Evolutionary conservation across 2,329 filamentous ascomycete species (phyloP), one percentile per base, ranked within the genome.

Genomic region (Aureobasidium sp.): DNA sequence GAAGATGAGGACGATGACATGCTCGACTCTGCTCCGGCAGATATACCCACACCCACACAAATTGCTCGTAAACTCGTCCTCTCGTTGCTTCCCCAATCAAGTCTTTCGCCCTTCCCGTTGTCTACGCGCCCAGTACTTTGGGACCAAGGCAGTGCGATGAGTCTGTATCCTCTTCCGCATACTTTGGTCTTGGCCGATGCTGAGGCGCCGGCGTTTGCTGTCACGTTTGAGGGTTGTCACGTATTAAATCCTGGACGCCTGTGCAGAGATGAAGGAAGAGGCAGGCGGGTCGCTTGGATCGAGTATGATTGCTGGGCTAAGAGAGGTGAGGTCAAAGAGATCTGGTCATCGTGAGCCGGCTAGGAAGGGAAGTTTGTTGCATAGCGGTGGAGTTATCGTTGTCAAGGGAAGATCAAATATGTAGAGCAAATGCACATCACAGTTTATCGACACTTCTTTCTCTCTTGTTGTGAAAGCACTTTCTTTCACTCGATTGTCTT

Each of bases 211-310:
- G 82, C 91, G 0, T 99, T 96, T 70, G 88, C 88, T 60, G 79
- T 97, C 66, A 96, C 90, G 15, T 97, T 97, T 71, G 93, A 96
- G 74, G 93, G 92, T 0, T 97, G 94, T 71, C 90, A 94, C 76
- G 92, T 97, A 37, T 87, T 99, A 83, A 99, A 99, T 72, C 92
- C 94, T 0, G 91, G 91, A 6, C 81, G 83, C 53, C 75, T 99
- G 55, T 81, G 95, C 37, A 75, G 73, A 56, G 73, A 72, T 27
- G 86, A 90, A 0, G 78, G 84, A 0, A 81, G 86, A 59, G 83
- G 85, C 65, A 84, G 87, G 7, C 71, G 72, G 63, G 89, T 86
- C 6, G 82, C 87, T 65, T 97, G 94, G 93, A 81, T 93, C 1
- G 94, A 97, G 77, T 97, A 93, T 77, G 88, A 89, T 74, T 74